These are phyloP conservation scores for Phytophthora citricola DNA, from an alignment of 352 stramenopile genomes.

Conservation along the genomic window DNA sequence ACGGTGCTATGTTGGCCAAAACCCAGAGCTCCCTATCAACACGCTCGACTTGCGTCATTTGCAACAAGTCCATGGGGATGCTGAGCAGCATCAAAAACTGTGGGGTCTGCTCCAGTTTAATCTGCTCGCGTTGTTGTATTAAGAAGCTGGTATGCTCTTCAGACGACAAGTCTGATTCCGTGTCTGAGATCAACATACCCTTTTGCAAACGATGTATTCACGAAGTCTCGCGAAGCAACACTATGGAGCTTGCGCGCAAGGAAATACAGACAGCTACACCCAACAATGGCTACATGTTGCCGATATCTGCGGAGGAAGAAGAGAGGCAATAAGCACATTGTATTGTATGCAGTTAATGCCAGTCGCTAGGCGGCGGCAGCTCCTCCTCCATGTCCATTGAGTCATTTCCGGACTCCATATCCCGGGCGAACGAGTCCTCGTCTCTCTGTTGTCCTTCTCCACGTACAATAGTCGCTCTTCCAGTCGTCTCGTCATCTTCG, in stretches of 20 bases:
- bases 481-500: conserved; percentile 25
- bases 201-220: conserved; percentile 34
- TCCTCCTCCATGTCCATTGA: conserved; percentile 51
- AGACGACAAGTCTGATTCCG: not conserved
- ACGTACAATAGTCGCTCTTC: conserved; percentile 38
- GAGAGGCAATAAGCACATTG: too few relatives aligned
- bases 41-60: conserved; percentile 21
- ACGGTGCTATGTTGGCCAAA: conserved; percentile 12
- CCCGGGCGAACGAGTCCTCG: conserved; percentile 40
- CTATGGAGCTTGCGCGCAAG: conserved; percentile 18
- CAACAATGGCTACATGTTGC: not conserved
- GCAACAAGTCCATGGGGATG: conserved; percentile 26
- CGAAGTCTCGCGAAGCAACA: conserved; percentile 19
- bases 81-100: conserved; percentile 26
- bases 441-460: conserved; percentile 24
- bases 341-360: conserved; percentile 5
- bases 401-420: conserved; percentile 47
- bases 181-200: conserved; percentile 22
- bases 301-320: not conserved
- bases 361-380: conserved; percentile 28
- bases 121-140: conserved; percentile 40
- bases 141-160: conserved; percentile 27
- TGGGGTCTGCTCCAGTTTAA: conserved; percentile 16
- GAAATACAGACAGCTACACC: conserved; percentile 10
- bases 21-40: conserved; percentile 22